phyloP scores from a whole-genome alignment of 1,284 basidiomycete genomes.

The Mycena citricolor region DNA sequence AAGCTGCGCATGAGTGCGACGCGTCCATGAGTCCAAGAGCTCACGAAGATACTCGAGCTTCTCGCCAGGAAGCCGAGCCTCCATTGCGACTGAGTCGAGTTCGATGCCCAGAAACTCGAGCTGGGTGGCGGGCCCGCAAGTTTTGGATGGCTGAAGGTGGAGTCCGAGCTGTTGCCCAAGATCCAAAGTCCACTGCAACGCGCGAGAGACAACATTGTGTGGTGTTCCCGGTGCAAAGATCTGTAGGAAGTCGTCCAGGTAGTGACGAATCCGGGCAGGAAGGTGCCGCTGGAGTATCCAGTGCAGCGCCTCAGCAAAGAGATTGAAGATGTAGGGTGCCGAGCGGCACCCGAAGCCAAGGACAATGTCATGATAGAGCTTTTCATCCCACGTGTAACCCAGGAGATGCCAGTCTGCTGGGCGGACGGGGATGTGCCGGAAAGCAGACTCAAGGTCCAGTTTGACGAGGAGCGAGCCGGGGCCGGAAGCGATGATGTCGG shows the following conservation, averaged over 20 bases:
- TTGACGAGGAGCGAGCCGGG: conserved; percentile 35
- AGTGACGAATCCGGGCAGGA: conserved; percentile 24
- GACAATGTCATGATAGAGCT: conserved; percentile 33
- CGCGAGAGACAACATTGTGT: conserved; percentile 4
- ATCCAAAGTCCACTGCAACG: conserved; percentile 12
- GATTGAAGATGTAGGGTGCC: conserved; percentile 42
- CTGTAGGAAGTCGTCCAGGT: conserved; percentile 24
- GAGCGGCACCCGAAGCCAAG: conserved; percentile 29
- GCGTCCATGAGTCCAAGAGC: conserved; percentile 21
- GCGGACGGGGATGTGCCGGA: conserved; percentile 37
- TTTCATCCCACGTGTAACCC: conserved; percentile 32
- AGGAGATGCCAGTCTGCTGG: conserved; percentile 34
- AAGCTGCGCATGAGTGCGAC: conserved; percentile 13
- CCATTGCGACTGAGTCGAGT: conserved; percentile 33
- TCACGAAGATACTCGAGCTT: conserved; percentile 27
- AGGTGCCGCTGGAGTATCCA: conserved; percentile 34
- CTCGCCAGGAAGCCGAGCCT: conserved; percentile 31
- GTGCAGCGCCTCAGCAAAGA: conserved; percentile 35
- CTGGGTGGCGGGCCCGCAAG: conserved; percentile 12
- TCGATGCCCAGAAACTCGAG: conserved; percentile 35
- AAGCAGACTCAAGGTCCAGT: conserved; percentile 40
- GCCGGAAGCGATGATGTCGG: conserved; percentile 27
- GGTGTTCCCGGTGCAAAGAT: conserved; percentile 18
- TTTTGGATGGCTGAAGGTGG: conserved; percentile 14
- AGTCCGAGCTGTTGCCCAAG: conserved; percentile 17